A percentile compares a stretch with the other conserved stretches of the same genome.
phyloP scores from a whole-genome alignment of 148 eudicot species.

The Vaccinium vitisidaea region DNA sequence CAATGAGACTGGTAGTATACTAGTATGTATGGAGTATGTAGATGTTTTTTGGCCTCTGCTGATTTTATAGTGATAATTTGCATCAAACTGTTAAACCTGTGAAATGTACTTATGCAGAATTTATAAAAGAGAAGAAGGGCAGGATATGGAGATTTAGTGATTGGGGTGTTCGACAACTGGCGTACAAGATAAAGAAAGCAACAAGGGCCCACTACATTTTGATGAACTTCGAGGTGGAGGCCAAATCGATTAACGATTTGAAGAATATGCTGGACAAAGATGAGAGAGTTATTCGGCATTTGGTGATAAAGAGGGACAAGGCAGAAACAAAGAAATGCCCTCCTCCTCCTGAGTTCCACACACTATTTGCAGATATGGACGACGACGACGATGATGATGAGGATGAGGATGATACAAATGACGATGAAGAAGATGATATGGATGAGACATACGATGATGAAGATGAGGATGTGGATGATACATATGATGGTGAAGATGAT shows the following conservation, averaged over 20 bases:
- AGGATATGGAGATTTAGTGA: slow-evolving; percentile 93
- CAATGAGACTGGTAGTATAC: background rate
- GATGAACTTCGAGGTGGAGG: slow-evolving; percentile 82
- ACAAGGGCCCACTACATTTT: slow-evolving; percentile 83
- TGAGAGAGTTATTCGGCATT: slow-evolving; percentile 90
- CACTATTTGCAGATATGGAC: slow-evolving; percentile 49
- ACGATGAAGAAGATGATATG: slow-evolving; percentile 33
- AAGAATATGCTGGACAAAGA: slow-evolving; percentile 81
- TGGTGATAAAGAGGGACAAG: slow-evolving; percentile 73
- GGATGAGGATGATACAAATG: slow-evolving; percentile 27
- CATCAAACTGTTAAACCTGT: background rate
- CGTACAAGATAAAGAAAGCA: slow-evolving; percentile 84
- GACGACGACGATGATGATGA: slow-evolving; percentile 57
- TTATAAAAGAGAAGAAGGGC: slow-evolving; percentile 82
- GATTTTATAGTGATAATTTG: background rate
- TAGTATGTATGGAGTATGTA: background rate
- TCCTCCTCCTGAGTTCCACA: slow-evolving; percentile 80
- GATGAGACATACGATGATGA: slow-evolving; percentile 28
- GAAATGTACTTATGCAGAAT: slow-evolving; percentile 40
- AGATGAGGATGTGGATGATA: slow-evolving; percentile 25
- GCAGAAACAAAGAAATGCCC: slow-evolving; percentile 81
- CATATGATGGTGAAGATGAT: background rate
- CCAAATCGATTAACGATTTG: slow-evolving; percentile 74
- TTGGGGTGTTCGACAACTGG: slow-evolving; percentile 90
- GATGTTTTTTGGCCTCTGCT: background rate